Base-by-base conservation (phyloP, 768 basidiomycete genomes). In the Russula sp. region DNA sequence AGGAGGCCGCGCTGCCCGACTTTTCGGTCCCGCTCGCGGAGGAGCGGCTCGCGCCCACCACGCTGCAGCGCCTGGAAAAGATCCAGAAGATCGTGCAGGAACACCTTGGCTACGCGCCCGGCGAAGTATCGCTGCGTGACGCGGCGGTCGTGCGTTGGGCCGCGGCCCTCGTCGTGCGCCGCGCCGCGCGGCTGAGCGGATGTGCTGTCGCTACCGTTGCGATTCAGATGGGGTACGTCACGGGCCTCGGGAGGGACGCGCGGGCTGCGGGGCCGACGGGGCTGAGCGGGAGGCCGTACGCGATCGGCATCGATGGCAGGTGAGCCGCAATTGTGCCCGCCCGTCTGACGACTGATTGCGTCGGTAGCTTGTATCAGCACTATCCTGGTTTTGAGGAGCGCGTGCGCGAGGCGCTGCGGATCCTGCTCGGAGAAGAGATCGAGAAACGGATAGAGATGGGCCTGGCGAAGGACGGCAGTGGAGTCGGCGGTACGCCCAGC, bases 381-480 rank as follows among this genome's bases (percentile, higher is more conserved):
- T 95, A 98, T 73, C 97, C 97, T 1, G 79, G 83, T 69, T 99
- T 94, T 73, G 84, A 93, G 69, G 77, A 80, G 14, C 82, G 81
- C 13, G 77, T 97, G 58, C 82, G 93, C 18, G 84, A 85, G 49
- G 87, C 94, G 0, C 73, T 99, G 55, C 77, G 82, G n/a, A 71
- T 76, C 3, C 71, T 98, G 22, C 84, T 98, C 3, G 96, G 96
- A 2, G 78, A 83, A 45, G 85, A 90, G 37, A 85, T 90, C 7
- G 93, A 95, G 77, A 79, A 84, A 70, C 78, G 84, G 35, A 85
- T 97, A 0, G 81, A 87, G 54, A 90, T 98, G 69, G 96, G 93
- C 42, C 73, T 98, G 72, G 97, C 97, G 4, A 98, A 97, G 74
- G 97, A 99, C 69, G 97, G 97, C 13, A 95, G 92, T 70, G 97